Evolutionary conservation across 192 early-diverging fungal species (phyloP), one percentile per base, ranked within the genome.

Genomic region (Umbelopsis isabellina): DNA sequence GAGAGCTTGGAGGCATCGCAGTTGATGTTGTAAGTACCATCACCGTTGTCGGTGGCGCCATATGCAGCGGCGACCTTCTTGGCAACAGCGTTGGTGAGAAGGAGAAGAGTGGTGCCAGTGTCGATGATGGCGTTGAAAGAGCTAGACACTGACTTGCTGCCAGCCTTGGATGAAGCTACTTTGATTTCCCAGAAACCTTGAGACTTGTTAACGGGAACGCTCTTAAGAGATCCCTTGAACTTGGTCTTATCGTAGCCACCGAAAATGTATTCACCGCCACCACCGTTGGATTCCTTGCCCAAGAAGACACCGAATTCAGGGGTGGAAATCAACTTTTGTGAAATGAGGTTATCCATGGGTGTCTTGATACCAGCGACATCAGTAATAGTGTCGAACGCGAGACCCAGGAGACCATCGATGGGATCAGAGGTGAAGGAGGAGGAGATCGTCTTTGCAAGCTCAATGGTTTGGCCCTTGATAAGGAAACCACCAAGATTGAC

Each of bases 301-400:
- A 91, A 77, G 70, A 84, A 89, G 12, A 87, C 89, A 3, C 87
- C 86, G 66, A 89, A 89, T 1, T 88, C 74, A 9, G 90, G 87
- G 49, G 85, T 74, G 21, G 79, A 71, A 1, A 91, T 74, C 27
- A 80, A 70, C 47, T 78, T 77, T 65, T 87, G 82, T 13, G 82
- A 76, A 47, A 87, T 79, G 30, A 88, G 79, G 66, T 87, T 88
- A 66, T 87, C 83, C 35, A 90, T 61, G 66, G 86, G 86, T 20
- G 84, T 83, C 72, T 81, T 81, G 65, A 79, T 72, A 45, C 82
- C 84, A 15, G 49, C n/a, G 16, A 81, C 79, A n/a, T 77, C 71
- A 12, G 80, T 71, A 23, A 85, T 75, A 25, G 67, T 72, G 25
- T 89, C 71, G 80, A 86, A 89, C 21, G 85, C 88, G 6, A 91